Base-by-base conservation (phyloP, 2,329 filamentous ascomycete species). In the Paraphoma sp. region DNA sequence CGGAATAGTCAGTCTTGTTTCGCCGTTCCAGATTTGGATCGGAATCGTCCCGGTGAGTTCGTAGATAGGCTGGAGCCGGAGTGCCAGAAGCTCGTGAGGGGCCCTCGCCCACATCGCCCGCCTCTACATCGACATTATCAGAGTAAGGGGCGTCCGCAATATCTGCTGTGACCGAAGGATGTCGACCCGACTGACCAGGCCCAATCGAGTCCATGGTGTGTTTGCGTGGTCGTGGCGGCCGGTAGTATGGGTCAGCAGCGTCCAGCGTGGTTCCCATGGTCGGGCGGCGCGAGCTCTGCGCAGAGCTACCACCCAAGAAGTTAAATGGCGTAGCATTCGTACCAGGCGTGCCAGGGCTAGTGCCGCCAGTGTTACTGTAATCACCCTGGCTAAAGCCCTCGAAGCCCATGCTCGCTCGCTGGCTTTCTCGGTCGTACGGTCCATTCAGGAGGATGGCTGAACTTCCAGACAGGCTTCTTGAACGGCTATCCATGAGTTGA, bases 1-100 rank as follows among this genome's bases (percentile, higher is more conserved):
- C 95, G 1, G 93, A 89, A 72, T 98, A 98, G 71, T 99, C 94
- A 1, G 90, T 89, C 45, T 87, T 84, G 18, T 86, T 88, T 54
- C 78, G 80, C 54, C 74, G 74, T 48, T 84, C 80, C 7, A 83
- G 76, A 44, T 84, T 82, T n/a, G 83, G 80, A 55, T 87, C 84
- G 12, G 84, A 84, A 43, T 79, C 77, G 29, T 82, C 75, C 14
- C 73, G 71, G 45, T 76, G 76, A 60, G 79, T 78, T 17, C 82
- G 80, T 30, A 86, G 71, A 66, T 86, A 85, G 6, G 84, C 84
- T 33, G 84, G 74, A n/a, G 67, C 64, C 6, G 67, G 62, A 57
- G 68, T 74, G 8, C 75, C 69, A 12, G 67, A 71, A 42, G 53
- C 59, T 38, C 74, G 71, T 16, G 75, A 73, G 9, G 72, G 64